phyloP scores from a whole-genome alignment of 2,329 filamentous ascomycete genomes.

The Aspergillus thermomutatus region DNA sequence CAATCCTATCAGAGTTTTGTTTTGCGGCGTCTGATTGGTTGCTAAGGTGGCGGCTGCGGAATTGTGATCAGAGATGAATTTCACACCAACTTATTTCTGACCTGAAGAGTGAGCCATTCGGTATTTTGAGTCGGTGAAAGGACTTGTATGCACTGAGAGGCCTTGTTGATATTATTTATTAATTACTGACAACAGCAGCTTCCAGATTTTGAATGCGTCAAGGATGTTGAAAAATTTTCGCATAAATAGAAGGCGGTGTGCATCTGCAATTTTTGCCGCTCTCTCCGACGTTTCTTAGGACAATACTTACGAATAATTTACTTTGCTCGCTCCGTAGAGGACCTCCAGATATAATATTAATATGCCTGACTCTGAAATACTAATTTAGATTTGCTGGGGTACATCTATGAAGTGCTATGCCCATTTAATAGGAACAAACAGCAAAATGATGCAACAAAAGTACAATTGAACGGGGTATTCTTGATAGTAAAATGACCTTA shows the following conservation, averaged over 20 bases:
- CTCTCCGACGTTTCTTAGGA: too few relatives aligned
- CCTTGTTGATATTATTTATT: neutral
- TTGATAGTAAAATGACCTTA: neutral
- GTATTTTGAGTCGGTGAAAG: neutral
- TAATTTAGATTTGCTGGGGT: neutral
- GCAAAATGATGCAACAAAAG: neutral
- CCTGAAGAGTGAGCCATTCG: neutral
- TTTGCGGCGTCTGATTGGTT: slow-evolving; percentile 19
- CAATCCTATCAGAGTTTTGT: slow-evolving; percentile 18
- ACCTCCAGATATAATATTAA: slow-evolving; percentile 1
- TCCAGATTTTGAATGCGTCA: neutral
- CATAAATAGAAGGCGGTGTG: neutral
- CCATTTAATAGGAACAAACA: neutral
- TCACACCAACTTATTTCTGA: neutral
- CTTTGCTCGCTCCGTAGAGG: neutral
- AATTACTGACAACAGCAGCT: neutral
- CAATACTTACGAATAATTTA: too few relatives aligned
- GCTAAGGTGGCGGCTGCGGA: neutral
- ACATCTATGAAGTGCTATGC: neutral
- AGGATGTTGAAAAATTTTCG: neutral
- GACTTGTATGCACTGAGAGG: neutral
- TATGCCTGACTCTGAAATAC: neutral
- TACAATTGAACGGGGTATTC: slow-evolving; percentile 4
- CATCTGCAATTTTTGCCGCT: neutral
- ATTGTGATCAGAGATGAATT: neutral